Percentiles rank a stretch among this genome's conserved stretches.
These are phyloP conservation scores for Nyssa sinensis DNA, from an alignment of 148 eudicot genomes.

Conservation along the genomic window DNA sequence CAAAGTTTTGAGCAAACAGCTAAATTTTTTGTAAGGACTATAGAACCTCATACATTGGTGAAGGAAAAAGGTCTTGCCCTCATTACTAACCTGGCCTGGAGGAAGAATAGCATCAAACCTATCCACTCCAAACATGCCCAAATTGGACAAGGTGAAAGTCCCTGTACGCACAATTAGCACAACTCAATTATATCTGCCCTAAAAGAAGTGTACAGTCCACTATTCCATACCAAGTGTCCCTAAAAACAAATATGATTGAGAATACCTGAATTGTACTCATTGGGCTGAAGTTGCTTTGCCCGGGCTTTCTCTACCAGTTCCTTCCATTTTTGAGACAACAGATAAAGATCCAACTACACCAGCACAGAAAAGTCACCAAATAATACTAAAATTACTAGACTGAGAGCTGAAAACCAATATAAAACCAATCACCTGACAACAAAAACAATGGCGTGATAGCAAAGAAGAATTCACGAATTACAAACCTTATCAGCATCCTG, in stretches of 20 bases:
- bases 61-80: slow-evolving; percentile 8
- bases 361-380: slow-evolving; percentile 9
- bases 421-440: too few relatives aligned
- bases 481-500: slow-evolving; percentile 94
- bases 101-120: slow-evolving; percentile 96
- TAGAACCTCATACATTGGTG: neutral
- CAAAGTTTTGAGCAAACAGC: slow-evolving; percentile 5
- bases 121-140: slow-evolving; percentile 99
- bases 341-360: slow-evolving; percentile 84
- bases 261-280: slow-evolving; percentile 82
- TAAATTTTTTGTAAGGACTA: neutral
- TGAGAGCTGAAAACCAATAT: neutral
- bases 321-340: slow-evolving; percentile 92
- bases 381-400: neutral
- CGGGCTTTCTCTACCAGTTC: slow-evolving; percentile 91
- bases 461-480: neutral
- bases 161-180: slow-evolving; percentile 39
- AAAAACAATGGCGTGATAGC: neutral
- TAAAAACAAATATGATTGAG: neutral
- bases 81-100: slow-evolving; percentile 91
- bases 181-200: slow-evolving; percentile 6
- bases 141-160: slow-evolving; percentile 87
- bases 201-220: neutral
- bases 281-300: slow-evolving; percentile 78
- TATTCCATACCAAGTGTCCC: neutral